Evolutionary conservation across 495 filamentous ascomycete species (phyloP).

Genomic region (Penicillium coffeae): DNA sequence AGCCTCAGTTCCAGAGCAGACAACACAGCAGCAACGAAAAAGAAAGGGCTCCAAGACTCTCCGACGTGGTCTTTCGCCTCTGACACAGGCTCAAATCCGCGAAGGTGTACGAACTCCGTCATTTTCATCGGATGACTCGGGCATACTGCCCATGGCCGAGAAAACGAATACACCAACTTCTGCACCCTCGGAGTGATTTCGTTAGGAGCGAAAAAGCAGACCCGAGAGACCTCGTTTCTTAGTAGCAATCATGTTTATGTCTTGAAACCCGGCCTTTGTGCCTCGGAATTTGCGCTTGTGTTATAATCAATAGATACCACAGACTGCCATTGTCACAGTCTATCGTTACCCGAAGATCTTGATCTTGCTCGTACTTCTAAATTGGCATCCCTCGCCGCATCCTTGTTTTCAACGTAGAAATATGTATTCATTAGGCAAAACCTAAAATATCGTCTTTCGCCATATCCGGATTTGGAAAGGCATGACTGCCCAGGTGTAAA

Average conservation of each 20-base stretch:
- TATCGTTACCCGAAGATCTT: neutral
- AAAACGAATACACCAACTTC: constrained; percentile 20
- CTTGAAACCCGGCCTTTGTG: neutral
- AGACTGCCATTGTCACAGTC: neutral
- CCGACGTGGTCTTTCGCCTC: constrained; percentile 37
- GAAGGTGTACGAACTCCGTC: constrained; percentile 38
- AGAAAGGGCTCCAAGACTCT: constrained; percentile 34
- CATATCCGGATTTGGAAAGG: too few species aligned
- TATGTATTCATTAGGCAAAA: too few species aligned
- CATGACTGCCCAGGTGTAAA: too few species aligned
- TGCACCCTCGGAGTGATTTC: constrained; percentile 4
- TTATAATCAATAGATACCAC: neutral
- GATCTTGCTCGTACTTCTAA: too few species aligned
- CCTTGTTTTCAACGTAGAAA: too few species aligned
- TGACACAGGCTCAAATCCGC: constrained; percentile 42
- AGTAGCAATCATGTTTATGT: neutral
- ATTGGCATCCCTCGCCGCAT: too few species aligned
- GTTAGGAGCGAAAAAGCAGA: too few species aligned
- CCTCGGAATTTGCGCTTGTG: neutral
- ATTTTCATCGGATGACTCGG: constrained; percentile 39
- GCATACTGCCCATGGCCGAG: constrained; percentile 17
- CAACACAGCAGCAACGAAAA: constrained; percentile 31
- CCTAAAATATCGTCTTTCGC: too few species aligned
- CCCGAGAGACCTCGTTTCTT: too few species aligned
- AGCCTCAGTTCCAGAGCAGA: constrained; percentile 25